phyloP scores from a whole-genome alignment of 2,329 filamentous ascomycete genomes.

The Alternaria arbusti region DNA sequence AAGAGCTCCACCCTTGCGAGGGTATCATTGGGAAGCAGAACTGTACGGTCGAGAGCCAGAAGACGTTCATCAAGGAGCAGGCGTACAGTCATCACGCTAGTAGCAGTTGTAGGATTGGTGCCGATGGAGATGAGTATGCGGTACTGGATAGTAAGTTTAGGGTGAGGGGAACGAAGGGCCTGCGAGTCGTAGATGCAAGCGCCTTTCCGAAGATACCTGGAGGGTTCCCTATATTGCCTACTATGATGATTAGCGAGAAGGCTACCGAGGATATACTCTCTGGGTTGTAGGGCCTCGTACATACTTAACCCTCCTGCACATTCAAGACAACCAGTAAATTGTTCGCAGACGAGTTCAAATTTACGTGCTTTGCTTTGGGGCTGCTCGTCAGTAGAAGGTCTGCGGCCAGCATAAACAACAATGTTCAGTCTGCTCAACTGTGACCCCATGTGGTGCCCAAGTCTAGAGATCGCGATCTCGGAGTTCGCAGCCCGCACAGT shows the following conservation, averaged over 20 bases:
- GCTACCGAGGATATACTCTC: neutral
- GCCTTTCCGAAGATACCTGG: neutral
- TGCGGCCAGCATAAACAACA: neutral
- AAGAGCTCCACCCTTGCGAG: constrained; percentile 57
- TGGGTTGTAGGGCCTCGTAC: neutral
- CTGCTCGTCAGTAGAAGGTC: neutral
- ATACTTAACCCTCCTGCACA: neutral
- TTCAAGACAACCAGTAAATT: neutral
- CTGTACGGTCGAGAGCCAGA: constrained; percentile 35
- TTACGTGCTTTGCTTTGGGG: neutral
- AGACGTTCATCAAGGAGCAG: neutral
- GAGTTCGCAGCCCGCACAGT: neutral
- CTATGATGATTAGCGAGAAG: neutral
- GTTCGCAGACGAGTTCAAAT: neutral
- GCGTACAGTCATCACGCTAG: neutral
- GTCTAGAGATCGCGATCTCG: neutral
- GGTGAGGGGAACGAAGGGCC: neutral
- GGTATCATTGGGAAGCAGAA: constrained; percentile 60
- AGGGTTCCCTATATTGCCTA: neutral
- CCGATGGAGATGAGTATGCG: neutral
- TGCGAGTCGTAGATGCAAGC: neutral
- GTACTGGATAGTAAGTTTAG: neutral
- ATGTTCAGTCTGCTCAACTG: neutral
- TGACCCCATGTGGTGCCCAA: neutral
- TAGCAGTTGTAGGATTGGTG: neutral